Conservation (phyloP, 2,329 filamentous ascomycete species). For the Scopulariopsis brevicaulis region DNA sequence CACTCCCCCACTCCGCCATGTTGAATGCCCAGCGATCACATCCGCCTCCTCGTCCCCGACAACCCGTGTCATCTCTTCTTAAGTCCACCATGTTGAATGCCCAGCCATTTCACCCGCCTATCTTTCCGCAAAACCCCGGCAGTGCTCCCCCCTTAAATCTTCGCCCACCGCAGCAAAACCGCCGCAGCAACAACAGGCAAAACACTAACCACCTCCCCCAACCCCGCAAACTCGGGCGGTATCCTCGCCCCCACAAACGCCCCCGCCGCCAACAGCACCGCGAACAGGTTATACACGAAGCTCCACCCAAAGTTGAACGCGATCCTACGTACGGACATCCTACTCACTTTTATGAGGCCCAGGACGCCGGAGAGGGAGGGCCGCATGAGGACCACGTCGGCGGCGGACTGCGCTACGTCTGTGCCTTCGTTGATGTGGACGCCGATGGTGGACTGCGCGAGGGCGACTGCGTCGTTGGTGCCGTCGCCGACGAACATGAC, state of each 20-base stretch:
- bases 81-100: not conserved
- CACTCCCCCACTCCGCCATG: not conserved
- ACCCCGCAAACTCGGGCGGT: slow-evolving; percentile 51
- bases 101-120: not conserved
- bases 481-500: slow-evolving; percentile 68
- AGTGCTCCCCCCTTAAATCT: slow-evolving; percentile 10
- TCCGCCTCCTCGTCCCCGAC: not conserved
- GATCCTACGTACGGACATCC: slow-evolving; percentile 34
- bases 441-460: slow-evolving; percentile 61
- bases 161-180: not conserved
- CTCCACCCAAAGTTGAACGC: slow-evolving; percentile 62
- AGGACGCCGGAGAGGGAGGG: slow-evolving; percentile 41
- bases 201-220: slow-evolving; percentile 66
- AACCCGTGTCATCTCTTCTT: not conserved
- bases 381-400: slow-evolving; percentile 58
- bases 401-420: slow-evolving; percentile 55
- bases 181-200: slow-evolving; percentile 55
- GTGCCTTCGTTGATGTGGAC: slow-evolving; percentile 52
- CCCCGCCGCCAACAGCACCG: slow-evolving; percentile 54
- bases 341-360: slow-evolving; percentile 42
- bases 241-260: slow-evolving; percentile 44
- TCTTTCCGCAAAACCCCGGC: not conserved
- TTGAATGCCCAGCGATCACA: not conserved
- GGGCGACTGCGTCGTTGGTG: slow-evolving; percentile 65
- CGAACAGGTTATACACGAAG: slow-evolving; percentile 58